Conservation (phyloP, 2,329 filamentous ascomycete genomes). For the Grosmannia penicillata region DNA sequence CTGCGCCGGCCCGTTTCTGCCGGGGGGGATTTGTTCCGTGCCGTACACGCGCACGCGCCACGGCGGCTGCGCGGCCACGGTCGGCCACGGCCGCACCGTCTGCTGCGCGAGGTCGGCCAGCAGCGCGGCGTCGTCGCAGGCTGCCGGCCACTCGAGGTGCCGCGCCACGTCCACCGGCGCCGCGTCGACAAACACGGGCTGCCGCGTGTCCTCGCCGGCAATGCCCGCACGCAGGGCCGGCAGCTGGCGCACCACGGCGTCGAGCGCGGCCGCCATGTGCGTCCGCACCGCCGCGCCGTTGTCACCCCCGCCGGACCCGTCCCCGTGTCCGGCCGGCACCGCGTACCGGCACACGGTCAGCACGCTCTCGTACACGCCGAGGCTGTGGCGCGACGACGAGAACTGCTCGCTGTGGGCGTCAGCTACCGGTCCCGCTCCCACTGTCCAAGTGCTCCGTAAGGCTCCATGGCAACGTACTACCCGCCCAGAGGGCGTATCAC, state of each 20-base stretch:
- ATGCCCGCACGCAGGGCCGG: constrained; percentile 35
- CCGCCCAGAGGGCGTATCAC: constrained; percentile 5
- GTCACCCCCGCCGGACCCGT: background rate
- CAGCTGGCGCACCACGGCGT: constrained; percentile 25
- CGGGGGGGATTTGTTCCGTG: background rate
- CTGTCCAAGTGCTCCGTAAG: background rate
- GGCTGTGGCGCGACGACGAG: constrained; percentile 28
- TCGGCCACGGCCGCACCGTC: constrained; percentile 25
- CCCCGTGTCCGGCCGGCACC: constrained; percentile 1
- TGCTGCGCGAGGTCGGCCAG: constrained; percentile 20
- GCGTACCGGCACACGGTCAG: constrained; percentile 28
- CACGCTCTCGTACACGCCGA: constrained; percentile 33
- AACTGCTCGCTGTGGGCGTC: constrained; percentile 23
- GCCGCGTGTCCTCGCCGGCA: constrained; percentile 24
- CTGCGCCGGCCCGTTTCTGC: constrained; percentile 12
- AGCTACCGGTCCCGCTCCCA: background rate
- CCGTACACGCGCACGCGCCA: constrained; percentile 28
- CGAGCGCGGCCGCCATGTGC: constrained; percentile 23
- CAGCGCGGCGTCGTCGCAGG: constrained; percentile 17
- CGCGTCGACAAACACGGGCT: constrained; percentile 28
- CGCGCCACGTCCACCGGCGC: constrained; percentile 25
- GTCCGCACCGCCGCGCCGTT: constrained; percentile 7
- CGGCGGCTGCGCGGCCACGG: constrained; percentile 24
- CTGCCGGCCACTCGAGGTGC: constrained; percentile 23
- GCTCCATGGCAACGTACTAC: constrained; percentile 2